A percentile compares a stretch with the other conserved stretches of the same genome.
Evolutionary conservation across 345 rosid species (phyloP).

Genomic region (Eucalyptus virginea): DNA sequence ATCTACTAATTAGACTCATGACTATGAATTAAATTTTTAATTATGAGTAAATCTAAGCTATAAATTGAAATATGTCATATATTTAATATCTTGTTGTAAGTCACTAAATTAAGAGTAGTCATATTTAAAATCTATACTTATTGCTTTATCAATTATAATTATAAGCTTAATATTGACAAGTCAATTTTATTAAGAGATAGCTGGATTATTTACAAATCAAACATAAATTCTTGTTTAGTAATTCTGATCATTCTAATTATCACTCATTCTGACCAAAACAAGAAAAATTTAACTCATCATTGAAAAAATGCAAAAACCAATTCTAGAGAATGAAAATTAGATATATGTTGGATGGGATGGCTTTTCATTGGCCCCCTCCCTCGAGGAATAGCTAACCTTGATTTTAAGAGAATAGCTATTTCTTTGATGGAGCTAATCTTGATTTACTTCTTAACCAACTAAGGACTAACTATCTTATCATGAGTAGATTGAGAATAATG

Average conservation of each 20-base stretch:
- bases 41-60: not conserved
- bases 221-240: not conserved
- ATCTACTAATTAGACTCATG: not conserved
- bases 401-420: no score
- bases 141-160: not conserved
- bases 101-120: not conserved
- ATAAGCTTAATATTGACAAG: not conserved
- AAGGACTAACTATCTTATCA: no score
- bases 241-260: not conserved
- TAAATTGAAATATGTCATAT: not conserved
- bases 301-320: not conserved
- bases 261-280: no score
- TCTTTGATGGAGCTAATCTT: no score
- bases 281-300: not conserved
- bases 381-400: not conserved
- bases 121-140: not conserved
- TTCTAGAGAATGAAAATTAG: not conserved
- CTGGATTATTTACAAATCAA: not conserved
- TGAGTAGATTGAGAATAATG: rapidly evolving
- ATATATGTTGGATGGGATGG: rapidly evolving
- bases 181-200: not conserved
- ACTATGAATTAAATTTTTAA: not conserved
- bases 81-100: not conserved
- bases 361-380: no score
- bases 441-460: no score